A percentile compares a stretch with the other conserved stretches of the same genome.
Conservation (phyloP, 2,329 filamentous ascomycete genomes). For the Paraphoma chrysanthemicola region DNA sequence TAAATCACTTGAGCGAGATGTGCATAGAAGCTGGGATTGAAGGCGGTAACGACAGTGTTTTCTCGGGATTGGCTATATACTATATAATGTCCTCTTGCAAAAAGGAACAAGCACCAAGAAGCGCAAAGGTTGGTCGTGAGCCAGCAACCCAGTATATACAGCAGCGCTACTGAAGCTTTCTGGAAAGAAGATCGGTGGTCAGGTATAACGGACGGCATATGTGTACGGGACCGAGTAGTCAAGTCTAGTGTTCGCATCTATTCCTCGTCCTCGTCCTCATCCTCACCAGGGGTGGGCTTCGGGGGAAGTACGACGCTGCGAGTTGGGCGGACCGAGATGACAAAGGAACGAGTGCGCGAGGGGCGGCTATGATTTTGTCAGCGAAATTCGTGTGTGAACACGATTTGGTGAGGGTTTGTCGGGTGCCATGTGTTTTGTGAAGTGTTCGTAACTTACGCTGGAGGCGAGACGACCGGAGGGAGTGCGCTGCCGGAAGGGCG, state of each 20-base stretch:
- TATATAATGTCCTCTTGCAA: background rate
- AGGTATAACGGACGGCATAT: background rate
- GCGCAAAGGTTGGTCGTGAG: background rate
- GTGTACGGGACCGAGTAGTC: background rate
- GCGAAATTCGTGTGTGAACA: background rate
- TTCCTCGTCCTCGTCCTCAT: conserved; percentile 8
- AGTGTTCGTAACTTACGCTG: background rate
- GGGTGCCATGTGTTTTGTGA: background rate
- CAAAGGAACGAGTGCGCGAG: conserved; percentile 7
- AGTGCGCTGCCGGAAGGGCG: conserved; percentile 4
- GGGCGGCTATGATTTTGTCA: background rate
- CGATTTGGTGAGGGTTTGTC: background rate
- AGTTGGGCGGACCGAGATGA: conserved; percentile 10
- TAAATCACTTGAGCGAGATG: too few species aligned
- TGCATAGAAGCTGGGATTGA: background rate
- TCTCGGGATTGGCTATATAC: background rate
- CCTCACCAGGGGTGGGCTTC: conserved; percentile 14
- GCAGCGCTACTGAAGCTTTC: background rate
- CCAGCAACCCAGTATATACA: background rate
- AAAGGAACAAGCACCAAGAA: background rate
- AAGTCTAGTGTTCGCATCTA: background rate
- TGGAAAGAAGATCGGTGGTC: background rate
- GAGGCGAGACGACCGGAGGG: background rate
- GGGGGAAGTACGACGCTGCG: conserved; percentile 3
- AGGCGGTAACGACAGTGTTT: conserved; percentile 1